Evolutionary conservation across 2,329 filamentous ascomycete species (phyloP), one percentile per base, ranked within the genome.

Genomic region (Diaporthe amygdali): DNA sequence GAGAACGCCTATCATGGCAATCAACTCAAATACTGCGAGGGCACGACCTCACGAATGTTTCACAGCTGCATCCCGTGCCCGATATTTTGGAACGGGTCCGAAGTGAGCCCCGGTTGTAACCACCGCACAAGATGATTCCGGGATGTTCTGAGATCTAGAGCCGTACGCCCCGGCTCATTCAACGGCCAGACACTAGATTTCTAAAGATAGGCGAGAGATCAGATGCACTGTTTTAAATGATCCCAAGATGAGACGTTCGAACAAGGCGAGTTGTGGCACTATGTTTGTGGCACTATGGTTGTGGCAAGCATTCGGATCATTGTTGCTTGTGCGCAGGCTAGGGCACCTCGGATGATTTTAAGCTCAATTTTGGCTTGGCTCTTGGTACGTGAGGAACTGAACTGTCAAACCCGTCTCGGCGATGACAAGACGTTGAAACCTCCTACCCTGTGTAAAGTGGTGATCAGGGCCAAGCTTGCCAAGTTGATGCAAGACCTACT

Each of bases 401-500:
- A 5, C 17, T 22, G 17, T 61, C 56, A 10, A 32, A 10, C 49
- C 49, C 9, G 25, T 5, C 47, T 66, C 22, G 32, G 34, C 27
- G 27, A 56, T 27, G 39, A 34, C 30, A 39, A 41, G 66, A 59
- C 52, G 66, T 59, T 34, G 32, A 59, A 49, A 46, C n/a, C n/a
- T 47, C 46, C 63, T 47, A 66, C 63, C 63, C 51, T 52, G 22
- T 47, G 49, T 20, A 39, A 63, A 39, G 39, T 20, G 66, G 46
- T 59, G 41, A 68, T 59, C 52, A 44, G 27, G 44, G 66, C 66
- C 52, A 68, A 68, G 66, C 41, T 39, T 68, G 51, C 66, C 66
- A 68, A 59, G 66, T 34, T 59, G 22, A 68, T 68, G 66, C 66
- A 68, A 30, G 66, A 34, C 17, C 52, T 39, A 54, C 66, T 68